Conservation (phyloP, 2,329 filamentous ascomycete genomes). For the Xylaria digitata region DNA sequence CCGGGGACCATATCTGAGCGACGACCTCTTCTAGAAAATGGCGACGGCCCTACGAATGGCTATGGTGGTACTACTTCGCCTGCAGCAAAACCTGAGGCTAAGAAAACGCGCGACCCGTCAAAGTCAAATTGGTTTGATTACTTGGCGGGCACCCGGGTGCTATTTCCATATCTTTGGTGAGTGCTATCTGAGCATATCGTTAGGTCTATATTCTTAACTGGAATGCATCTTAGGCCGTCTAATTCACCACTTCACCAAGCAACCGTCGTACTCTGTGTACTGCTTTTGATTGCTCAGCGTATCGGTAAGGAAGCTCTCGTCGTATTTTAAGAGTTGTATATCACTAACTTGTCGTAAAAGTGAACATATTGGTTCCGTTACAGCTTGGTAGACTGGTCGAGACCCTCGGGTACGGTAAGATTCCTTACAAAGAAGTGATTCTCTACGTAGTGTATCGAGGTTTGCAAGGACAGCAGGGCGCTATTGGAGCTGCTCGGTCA, state of each 20-base stretch:
- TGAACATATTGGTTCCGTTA: slow-evolving; percentile 58
- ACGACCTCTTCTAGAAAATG: slow-evolving; percentile 56
- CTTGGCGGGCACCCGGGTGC: slow-evolving; percentile 57
- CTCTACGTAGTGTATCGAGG: slow-evolving; percentile 59
- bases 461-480: slow-evolving; percentile 60
- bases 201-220: slow-evolving; percentile 29
- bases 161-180: slow-evolving; percentile 61
- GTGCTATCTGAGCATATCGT: background rate
- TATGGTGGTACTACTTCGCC: slow-evolving; percentile 45
- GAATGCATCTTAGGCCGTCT: slow-evolving; percentile 53
- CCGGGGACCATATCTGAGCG: slow-evolving; percentile 52
- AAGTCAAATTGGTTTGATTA: slow-evolving; percentile 58
- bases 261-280: slow-evolving; percentile 55
- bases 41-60: slow-evolving; percentile 46
- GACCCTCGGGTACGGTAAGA: slow-evolving; percentile 53
- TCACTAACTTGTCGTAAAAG: slow-evolving; percentile 32
- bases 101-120: slow-evolving; percentile 37
- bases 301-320: slow-evolving; percentile 34
- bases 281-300: slow-evolving; percentile 57
- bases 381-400: slow-evolving; percentile 57
- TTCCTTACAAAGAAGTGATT: slow-evolving; percentile 57
- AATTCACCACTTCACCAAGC: slow-evolving; percentile 55
- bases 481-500: slow-evolving; percentile 55
- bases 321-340: no score
- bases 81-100: slow-evolving; percentile 25